Conservation (phyloP, 2,329 filamentous ascomycete genomes). For the Penicillium capsulatum region DNA sequence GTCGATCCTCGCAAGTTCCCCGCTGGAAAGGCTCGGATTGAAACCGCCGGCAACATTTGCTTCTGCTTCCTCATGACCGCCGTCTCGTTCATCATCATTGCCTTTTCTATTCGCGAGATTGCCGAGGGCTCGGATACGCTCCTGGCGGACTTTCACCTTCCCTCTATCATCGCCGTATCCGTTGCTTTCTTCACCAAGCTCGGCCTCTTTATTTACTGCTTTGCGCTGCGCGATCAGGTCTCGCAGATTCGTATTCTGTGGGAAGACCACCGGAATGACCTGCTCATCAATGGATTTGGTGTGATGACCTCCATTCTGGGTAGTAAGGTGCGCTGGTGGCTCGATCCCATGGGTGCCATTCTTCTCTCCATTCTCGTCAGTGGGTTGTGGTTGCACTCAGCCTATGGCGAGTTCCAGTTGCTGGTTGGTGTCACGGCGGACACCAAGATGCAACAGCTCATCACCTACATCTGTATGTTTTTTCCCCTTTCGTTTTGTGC, state of each 20-base stretch:
- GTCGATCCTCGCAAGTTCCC: conserved; percentile 86
- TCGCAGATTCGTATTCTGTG: conserved; percentile 87
- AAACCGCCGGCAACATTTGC: conserved; percentile 91
- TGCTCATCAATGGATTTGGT: conserved; percentile 94
- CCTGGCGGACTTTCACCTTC: conserved; percentile 67
- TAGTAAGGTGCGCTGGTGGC: conserved; percentile 85
- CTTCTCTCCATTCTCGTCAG: conserved; percentile 75
- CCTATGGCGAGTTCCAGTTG: conserved; percentile 83
- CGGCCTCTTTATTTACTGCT: conserved; percentile 83
- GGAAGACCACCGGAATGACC: conserved; percentile 95
- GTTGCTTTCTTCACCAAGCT: conserved; percentile 85
- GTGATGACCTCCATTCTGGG: conserved; percentile 89
- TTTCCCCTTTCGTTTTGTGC: neutral
- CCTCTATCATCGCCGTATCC: conserved; percentile 78
- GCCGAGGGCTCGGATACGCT: conserved; percentile 45
- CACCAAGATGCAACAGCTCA: conserved; percentile 81
- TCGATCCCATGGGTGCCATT: conserved; percentile 89
- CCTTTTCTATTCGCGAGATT: conserved; percentile 74
- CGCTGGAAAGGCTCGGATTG: conserved; percentile 86
- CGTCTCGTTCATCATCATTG: conserved; percentile 87
- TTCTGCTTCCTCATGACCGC: conserved; percentile 96
- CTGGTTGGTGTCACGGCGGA: conserved; percentile 86
- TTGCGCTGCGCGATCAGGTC: conserved; percentile 83
- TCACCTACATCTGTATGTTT: conserved; percentile 78
- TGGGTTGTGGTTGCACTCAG: conserved; percentile 75